Evolutionary conservation across 2,329 filamentous ascomycete species (phyloP).

Genomic region (Paecilomyces sp.): DNA sequence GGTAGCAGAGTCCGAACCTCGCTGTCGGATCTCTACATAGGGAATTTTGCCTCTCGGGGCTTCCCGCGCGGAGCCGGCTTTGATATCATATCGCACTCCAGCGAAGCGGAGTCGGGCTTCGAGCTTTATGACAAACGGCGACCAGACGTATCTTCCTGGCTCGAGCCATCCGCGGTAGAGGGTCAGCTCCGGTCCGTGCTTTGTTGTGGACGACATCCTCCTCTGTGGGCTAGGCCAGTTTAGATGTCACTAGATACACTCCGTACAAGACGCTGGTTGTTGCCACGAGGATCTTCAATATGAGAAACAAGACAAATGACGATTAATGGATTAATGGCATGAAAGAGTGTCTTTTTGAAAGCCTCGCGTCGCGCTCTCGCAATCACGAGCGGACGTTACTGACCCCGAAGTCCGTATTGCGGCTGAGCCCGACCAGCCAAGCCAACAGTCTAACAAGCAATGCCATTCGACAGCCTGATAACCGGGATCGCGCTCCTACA

Average conservation of each 20-base stretch:
- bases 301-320: background rate
- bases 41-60: slow-evolving; percentile 56
- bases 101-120: slow-evolving; percentile 55
- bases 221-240: background rate
- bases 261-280: background rate
- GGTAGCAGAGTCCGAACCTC: background rate
- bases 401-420: background rate
- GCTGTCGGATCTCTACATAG: slow-evolving; percentile 39
- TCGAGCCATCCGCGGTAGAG: slow-evolving; percentile 47
- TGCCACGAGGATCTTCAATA: background rate
- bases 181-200: slow-evolving; percentile 18
- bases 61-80: slow-evolving; percentile 36
- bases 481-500: background rate
- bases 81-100: slow-evolving; percentile 40
- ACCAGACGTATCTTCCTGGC: slow-evolving; percentile 45
- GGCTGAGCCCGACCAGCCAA: background rate
- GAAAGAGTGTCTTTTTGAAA: background rate
- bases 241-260: background rate
- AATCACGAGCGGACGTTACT: background rate
- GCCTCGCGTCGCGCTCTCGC: background rate
- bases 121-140: slow-evolving; percentile 56
- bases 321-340: background rate
- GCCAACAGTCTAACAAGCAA: background rate
- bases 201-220: background rate
- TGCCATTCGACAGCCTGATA: background rate